Evolutionary conservation across 139 green algal species (phyloP).

Genomic region (Picochlorum costavermella): DNA sequence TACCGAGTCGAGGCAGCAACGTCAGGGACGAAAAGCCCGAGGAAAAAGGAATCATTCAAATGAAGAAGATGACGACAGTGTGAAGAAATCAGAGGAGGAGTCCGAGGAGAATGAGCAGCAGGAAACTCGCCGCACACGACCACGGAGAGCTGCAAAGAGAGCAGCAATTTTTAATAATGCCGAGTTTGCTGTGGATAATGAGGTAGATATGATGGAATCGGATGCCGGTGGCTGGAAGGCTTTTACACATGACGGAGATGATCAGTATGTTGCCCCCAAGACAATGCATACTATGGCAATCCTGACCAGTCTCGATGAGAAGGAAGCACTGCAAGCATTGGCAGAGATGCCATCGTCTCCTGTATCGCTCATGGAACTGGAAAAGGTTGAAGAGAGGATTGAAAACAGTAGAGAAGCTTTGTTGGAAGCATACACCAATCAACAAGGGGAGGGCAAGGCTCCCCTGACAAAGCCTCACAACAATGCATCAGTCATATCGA

Average conservation of each 20-base stretch:
- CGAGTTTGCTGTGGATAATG: conserved; percentile 19
- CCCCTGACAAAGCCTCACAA: not conserved
- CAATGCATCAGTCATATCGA: not conserved
- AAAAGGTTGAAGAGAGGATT: not conserved
- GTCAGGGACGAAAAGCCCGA: not conserved
- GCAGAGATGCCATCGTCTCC: conserved; percentile 6
- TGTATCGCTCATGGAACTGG: not conserved
- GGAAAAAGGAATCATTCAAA: not conserved
- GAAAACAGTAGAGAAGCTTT: not conserved
- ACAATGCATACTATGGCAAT: conserved; percentile 10
- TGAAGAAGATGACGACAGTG: conserved; percentile 4
- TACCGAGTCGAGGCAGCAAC: not conserved
- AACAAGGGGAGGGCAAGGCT: not conserved
- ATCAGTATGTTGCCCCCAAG: not conserved
- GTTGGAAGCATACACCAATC: not conserved
- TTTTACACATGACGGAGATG: not conserved
- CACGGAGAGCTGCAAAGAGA: conserved; percentile 4
- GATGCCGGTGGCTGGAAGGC: not conserved
- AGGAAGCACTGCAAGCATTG: conserved; percentile 10
- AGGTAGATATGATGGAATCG: not conserved
- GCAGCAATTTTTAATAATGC: conserved; percentile 20
- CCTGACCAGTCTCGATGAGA: not conserved
- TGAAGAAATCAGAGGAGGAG: not conserved
- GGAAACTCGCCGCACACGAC: conserved; percentile 4
- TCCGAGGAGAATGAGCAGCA: conserved; percentile 1